These are phyloP conservation scores for Scheffersomyces lignicola DNA, from an alignment of 1,139 yeast genomes.

Conservation along the genomic window DNA sequence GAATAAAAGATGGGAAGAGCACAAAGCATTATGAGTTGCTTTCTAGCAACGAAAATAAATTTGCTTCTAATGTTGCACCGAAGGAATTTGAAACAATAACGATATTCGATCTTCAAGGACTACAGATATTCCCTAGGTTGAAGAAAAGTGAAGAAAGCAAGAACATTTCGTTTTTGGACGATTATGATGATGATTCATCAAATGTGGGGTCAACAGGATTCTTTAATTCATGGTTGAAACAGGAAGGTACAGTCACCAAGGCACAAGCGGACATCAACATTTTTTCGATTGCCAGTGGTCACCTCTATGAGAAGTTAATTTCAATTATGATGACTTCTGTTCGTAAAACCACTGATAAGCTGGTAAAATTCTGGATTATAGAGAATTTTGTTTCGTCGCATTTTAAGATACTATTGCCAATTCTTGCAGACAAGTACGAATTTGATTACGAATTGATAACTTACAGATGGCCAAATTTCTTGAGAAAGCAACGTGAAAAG, in stretches of 20 bases:
- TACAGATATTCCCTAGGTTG: constrained; percentile 46
- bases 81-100: constrained; percentile 21
- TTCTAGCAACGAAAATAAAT: constrained; percentile 31
- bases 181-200: constrained; percentile 3
- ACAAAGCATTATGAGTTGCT: constrained; percentile 40
- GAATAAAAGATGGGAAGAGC: constrained; percentile 33
- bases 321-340: constrained; percentile 82
- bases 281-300: constrained; percentile 82
- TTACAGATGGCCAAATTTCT: constrained; percentile 93
- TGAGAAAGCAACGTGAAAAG: constrained; percentile 71
- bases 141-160: constrained; percentile 43
- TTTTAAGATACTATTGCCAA: constrained; percentile 61
- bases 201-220: not conserved
- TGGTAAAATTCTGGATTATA: constrained; percentile 84
- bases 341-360: constrained; percentile 56
- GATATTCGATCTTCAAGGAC: constrained; percentile 47
- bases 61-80: constrained; percentile 23
- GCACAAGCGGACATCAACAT: constrained; percentile 69
- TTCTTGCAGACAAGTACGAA: constrained; percentile 55
- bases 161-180: constrained; percentile 26
- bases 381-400: constrained; percentile 76
- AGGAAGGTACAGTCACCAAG: constrained; percentile 3
- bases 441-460: constrained; percentile 72
- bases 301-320: constrained; percentile 68
- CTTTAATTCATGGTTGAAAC: constrained; percentile 6